These are phyloP conservation scores for Colletotrichum liriopes DNA, from an alignment of 2,329 filamentous ascomycete genomes.

Conservation along the genomic window DNA sequence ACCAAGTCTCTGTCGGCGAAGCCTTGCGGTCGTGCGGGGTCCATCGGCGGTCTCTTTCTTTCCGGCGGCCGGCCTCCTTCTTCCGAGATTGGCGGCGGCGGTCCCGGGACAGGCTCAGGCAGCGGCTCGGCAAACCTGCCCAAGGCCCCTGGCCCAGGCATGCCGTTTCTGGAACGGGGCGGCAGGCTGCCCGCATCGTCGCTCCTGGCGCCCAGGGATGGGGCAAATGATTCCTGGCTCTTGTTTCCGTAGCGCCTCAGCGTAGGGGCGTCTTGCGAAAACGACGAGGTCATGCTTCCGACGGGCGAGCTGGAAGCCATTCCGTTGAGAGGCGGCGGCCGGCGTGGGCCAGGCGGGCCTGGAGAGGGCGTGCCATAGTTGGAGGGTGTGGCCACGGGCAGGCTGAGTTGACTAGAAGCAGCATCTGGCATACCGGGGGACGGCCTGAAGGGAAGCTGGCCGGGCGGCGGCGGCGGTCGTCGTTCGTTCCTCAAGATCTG, in stretches of 20 bases:
- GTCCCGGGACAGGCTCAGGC: conserved; percentile 46
- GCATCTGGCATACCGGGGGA: conserved; percentile 34
- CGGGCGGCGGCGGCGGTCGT: conserved; percentile 51
- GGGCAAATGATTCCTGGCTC: conserved; percentile 72
- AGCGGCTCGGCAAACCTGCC: conserved; percentile 53
- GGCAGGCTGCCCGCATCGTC: conserved; percentile 67
- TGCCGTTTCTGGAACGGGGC: conserved; percentile 69
- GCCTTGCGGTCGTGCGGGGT: conserved; percentile 67
- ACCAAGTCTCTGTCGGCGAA: conserved; percentile 67
- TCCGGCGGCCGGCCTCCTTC: conserved; percentile 69
- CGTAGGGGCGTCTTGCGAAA: conserved; percentile 59
- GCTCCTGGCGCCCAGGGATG: conserved; percentile 62
- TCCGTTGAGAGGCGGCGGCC: conserved; percentile 37
- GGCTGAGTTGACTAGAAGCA: conserved; percentile 44
- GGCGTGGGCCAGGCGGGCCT: conserved; percentile 39
- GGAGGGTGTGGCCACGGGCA: conserved; percentile 44
- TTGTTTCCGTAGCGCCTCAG: conserved; percentile 68
- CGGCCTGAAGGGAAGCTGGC: conserved; percentile 30
- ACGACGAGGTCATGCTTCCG: conserved; percentile 66
- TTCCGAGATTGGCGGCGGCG: conserved; percentile 47
- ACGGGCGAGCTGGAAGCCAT: conserved; percentile 59
- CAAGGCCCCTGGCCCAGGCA: conserved; percentile 56
- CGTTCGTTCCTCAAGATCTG: conserved; percentile 76
- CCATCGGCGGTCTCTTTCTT: conserved; percentile 77
- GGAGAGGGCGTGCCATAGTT: conserved; percentile 55